phyloP scores from a whole-genome alignment of 78 protist genomes.

The Emiliania huxleyi region DNA sequence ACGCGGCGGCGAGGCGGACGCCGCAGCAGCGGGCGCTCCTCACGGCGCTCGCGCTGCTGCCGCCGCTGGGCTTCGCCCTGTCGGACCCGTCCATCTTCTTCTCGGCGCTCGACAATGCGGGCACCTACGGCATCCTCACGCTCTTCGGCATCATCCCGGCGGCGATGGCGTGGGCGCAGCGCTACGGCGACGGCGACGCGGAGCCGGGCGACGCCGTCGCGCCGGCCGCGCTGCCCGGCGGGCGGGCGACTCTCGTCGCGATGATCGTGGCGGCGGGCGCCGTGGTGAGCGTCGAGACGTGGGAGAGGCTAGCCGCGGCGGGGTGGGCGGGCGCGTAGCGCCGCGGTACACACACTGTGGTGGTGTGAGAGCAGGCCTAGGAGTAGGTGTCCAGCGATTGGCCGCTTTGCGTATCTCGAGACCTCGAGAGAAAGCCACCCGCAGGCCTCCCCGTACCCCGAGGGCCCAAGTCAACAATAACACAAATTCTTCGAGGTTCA shows the following conservation, averaged over 20 bases:
- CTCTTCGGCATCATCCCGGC: constrained; percentile 3
- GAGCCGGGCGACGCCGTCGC: neutral
- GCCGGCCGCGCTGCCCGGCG: neutral
- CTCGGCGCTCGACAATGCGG: neutral
- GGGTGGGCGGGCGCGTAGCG: no score
- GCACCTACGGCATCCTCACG: neutral
- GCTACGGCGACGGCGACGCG: neutral
- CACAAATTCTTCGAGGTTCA: no score
- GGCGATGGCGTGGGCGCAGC: neutral
- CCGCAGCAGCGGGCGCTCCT: neutral
- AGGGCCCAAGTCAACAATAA: no score
- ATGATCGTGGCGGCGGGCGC: neutral
- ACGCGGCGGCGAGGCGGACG: neutral
- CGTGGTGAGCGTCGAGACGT: neutral
- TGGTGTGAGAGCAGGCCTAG: no score
- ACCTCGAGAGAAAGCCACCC: no score
- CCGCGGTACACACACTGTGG: no score
- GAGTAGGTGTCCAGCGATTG: no score
- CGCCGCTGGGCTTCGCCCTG: neutral
- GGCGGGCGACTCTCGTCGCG: neutral
- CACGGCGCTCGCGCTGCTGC: neutral
- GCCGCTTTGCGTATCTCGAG: no score
- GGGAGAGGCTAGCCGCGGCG: neutral
- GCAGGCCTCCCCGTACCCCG: no score
- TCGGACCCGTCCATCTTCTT: neutral